Base-by-base conservation (phyloP, 192 early-diverging fungal species). In the Rhizoclosmatium globosum region DNA sequence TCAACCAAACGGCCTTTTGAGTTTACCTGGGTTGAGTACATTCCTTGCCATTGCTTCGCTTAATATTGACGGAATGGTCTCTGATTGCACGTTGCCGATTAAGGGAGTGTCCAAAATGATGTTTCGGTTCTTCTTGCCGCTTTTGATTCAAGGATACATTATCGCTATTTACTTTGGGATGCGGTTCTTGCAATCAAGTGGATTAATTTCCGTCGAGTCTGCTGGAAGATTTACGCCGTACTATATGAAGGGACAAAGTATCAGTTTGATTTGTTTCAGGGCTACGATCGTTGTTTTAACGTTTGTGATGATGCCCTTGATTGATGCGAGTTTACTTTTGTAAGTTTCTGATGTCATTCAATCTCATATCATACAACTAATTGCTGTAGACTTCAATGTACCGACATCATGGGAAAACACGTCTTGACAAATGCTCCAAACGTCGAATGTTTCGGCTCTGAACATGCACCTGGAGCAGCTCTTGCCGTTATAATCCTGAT, bases 251-350 rank as follows among this genome's bases (percentile, higher is more conserved):
- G 78, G 70, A 1, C 70, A 79, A 50, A 11, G 42, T 4, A 13
- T 74, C 19, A 69, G 57, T 39, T 21, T 73, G 11, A 79, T 79
- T 66, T 79, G 64, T 48, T 73, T 79, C n/a, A 21, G 70, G 3
- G 68, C 69, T 9, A 53, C 57, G 4, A 47, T 61, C 15, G 61
- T 61, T 17, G 70, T 79, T n/a, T 42, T 79, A 17, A 73, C 62
- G 2, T 73, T 79, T 57, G 70, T 73, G 31, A 42, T 79, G 44
- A 79, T 79, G 78, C 78, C 78, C 7, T 48, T 79, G 9, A 57
- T 79, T 23, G 78, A 79, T 50, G 9, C 70, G 17, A 53, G 45
- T 60, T 42, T 79, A 46, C 15, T 46, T 21, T 31, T 79, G 68
- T 77, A 13, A 57, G 50, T n/a, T 15, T 43, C 19, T 72, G 31